Base-by-base conservation (phyloP, 768 basidiomycete genomes). In the Kwoniella heveanensis region DNA sequence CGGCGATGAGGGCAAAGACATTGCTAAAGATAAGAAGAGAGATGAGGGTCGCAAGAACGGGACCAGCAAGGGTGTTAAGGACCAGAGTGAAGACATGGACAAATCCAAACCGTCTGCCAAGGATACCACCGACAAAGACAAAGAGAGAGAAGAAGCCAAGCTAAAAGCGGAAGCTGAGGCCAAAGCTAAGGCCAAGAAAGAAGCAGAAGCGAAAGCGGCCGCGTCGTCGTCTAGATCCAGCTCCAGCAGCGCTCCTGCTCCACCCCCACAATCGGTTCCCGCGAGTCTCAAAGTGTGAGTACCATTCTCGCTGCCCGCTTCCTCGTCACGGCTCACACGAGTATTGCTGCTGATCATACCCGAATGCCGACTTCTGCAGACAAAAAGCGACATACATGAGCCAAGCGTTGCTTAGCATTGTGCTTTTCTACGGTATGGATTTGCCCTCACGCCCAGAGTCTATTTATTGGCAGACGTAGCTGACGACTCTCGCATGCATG, bases 251-350 rank as follows among this genome's bases (percentile, higher is more conserved):
- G 39, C 5, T 10, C 27, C 55, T 37, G 7, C 55, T 26, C 55
- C 48, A 29, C 57, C 17, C 21, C 49, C 30, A 4, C 55, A 29
- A 15, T 2, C 25, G 21, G 13, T 50, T 8, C 52, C 60, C 0
- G 32, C 66, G 2, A 65, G 70, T 51, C 72, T 69, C 8, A 57
- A 70, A 30, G 39, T 68, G 72, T 70, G 29, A 70, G 69, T 65
- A 26, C 22, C 30, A 15, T 17, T 25, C 21, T 58, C 10, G 32
- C 6, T 13, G 7, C 6, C 29, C 25, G 21, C 7, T 54, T 22
- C 12, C 30, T 36, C 32, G 32, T 36, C 32, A 13, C 6, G 13
- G 32, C 13, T 36, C 32, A 36, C 6, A 13, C 13, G 7, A 7
- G 32, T 13, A 13, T 7, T 36, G 32, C 32, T 36, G 32, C 32